Conservation (phyloP, 345 rosid species). For the Clausena lansium region DNA sequence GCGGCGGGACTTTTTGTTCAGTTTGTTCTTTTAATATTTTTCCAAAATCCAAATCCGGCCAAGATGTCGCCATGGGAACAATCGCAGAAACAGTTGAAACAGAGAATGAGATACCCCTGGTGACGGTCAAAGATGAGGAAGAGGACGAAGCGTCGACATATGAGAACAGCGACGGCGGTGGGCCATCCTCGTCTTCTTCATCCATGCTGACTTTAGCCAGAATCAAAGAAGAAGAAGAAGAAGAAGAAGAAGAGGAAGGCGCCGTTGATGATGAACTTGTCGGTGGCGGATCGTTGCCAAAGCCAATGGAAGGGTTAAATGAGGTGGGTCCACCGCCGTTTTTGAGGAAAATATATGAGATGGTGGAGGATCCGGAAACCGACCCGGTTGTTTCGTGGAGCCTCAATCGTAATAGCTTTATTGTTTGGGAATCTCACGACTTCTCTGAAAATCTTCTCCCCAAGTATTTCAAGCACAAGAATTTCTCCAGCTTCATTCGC, state of each 20-base stretch:
- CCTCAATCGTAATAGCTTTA: conserved; percentile 43
- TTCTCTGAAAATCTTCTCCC: conserved; percentile 51
- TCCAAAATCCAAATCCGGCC: neutral
- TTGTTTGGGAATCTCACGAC: conserved; percentile 52
- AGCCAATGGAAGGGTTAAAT: conserved; percentile 56
- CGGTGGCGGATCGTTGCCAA: conserved; percentile 26
- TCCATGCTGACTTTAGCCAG: neutral
- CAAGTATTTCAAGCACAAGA: conserved; percentile 66
- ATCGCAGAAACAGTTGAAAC: neutral
- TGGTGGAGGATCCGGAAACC: conserved; percentile 54
- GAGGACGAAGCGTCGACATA: neutral
- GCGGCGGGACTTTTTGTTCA: conserved; percentile 7
- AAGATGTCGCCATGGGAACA: neutral
- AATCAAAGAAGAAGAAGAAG: conserved; percentile 22
- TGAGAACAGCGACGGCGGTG: neutral
- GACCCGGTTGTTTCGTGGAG: conserved; percentile 57
- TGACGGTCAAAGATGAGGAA: conserved; percentile 5
- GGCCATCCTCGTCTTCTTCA: conserved; percentile 4
- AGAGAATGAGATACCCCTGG: neutral
- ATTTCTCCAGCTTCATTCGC: conserved; percentile 73
- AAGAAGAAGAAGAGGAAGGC: neutral
- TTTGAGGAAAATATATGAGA: conserved; percentile 50
- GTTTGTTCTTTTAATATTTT: neutral
- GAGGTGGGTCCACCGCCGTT: conserved; percentile 62
- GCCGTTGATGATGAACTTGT: neutral